phyloP scores from a whole-genome alignment of 768 basidiomycete species.

The Lentinula lateritia region DNA sequence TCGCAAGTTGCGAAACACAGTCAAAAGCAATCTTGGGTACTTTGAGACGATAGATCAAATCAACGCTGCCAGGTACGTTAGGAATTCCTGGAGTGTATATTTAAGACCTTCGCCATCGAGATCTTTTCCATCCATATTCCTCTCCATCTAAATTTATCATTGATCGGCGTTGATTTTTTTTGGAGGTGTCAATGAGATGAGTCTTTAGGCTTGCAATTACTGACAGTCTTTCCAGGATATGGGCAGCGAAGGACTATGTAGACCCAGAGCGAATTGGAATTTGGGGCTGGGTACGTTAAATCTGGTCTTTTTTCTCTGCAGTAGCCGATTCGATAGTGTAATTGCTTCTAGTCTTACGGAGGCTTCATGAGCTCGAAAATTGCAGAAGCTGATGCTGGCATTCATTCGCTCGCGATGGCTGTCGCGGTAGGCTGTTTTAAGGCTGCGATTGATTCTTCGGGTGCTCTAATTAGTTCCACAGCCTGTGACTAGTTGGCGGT shows the following conservation, averaged over 20 bases:
- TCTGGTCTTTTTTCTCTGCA: not conserved
- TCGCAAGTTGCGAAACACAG: conserved; percentile 74
- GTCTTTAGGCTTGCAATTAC: not conserved
- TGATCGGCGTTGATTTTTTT: not conserved
- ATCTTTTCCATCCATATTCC: not conserved
- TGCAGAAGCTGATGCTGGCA: conserved; percentile 81
- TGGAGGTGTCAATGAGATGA: not conserved
- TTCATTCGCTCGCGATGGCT: conserved; percentile 88
- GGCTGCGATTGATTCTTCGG: not conserved
- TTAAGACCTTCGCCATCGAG: not conserved
- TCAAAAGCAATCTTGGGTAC: conserved; percentile 84
- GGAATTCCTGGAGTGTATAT: conserved; percentile 2
- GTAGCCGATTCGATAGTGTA: not conserved
- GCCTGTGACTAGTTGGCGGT: conserved; percentile 85
- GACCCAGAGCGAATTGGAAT: conserved; percentile 87
- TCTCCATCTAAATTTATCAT: not conserved
- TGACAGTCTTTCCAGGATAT: conserved; percentile 42
- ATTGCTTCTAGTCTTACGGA: conserved; percentile 70
- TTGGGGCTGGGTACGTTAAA: conserved; percentile 87
- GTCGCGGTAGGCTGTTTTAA: conserved; percentile 60
- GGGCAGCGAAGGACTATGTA: conserved; percentile 84
- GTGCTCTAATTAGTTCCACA: conserved; percentile 21
- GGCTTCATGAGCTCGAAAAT: conserved; percentile 96
- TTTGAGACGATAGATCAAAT: conserved; percentile 91
- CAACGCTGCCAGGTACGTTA: conserved; percentile 71